phyloP scores from a whole-genome alignment of 1,139 yeast genomes.

The Ogataea hybrid region DNA sequence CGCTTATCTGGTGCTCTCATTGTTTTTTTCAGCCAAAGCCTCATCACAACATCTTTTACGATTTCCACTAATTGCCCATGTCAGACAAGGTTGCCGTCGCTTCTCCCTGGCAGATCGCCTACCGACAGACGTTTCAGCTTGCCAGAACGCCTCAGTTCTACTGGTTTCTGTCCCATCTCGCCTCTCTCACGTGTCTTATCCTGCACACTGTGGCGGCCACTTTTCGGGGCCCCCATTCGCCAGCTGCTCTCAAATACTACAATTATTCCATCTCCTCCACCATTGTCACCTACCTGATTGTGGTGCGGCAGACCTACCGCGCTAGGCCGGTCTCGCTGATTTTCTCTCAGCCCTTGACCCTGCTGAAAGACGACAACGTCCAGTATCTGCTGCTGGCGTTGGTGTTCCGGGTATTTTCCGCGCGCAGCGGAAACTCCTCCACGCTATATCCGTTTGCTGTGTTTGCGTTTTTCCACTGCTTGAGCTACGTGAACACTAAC shows the following conservation, averaged over 20 bases:
- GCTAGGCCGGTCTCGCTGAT: conserved; percentile 29
- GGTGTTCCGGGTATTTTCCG: conserved; percentile 32
- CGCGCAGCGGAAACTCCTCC: conserved; percentile 23
- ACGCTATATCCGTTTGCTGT: conserved; percentile 49
- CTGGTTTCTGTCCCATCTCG: conserved; percentile 52
- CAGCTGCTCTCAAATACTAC: conserved; percentile 36
- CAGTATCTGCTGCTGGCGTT: conserved; percentile 48
- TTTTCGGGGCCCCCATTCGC: conserved; percentile 30
- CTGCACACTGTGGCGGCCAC: conserved; percentile 36
- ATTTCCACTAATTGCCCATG: neutral
- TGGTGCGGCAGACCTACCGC: conserved; percentile 46
- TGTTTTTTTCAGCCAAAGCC: conserved; percentile 1
- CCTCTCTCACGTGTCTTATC: too few species aligned
- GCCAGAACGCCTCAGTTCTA: conserved; percentile 46
- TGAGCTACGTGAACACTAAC: conserved; percentile 44
- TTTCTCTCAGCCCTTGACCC: conserved; percentile 23
- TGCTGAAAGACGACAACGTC: conserved; percentile 47
- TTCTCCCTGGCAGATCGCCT: conserved; percentile 3
- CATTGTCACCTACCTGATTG: conserved; percentile 46
- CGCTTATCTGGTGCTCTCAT: conserved; percentile 11
- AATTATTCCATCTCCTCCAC: conserved; percentile 41
- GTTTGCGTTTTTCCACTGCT: conserved; percentile 56
- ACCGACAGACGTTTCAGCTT: conserved; percentile 14
- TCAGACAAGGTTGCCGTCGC: conserved; percentile 3
- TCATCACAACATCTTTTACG: neutral